These are phyloP conservation scores for Phytophthora podocarpi DNA, from an alignment of 352 stramenopile genomes.

Conservation along the genomic window DNA sequence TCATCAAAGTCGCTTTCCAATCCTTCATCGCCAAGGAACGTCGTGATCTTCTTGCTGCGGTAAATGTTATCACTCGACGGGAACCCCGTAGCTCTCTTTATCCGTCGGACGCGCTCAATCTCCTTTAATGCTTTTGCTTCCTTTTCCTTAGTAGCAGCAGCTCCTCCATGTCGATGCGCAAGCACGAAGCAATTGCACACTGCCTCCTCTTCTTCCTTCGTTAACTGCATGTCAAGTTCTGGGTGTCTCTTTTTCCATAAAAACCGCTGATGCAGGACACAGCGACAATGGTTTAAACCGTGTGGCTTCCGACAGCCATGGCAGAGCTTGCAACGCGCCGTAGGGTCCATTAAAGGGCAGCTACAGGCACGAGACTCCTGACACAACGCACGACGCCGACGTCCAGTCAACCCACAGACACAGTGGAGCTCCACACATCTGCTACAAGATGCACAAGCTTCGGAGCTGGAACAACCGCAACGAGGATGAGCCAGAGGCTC, in stretches of 20 bases:
- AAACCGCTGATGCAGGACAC: slow-evolving; percentile 50
- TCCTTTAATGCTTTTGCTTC: slow-evolving; percentile 29
- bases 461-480: slow-evolving; percentile 55
- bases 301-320: slow-evolving; percentile 52
- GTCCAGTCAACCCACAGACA: slow-evolving; percentile 41
- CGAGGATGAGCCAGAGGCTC: slow-evolving; percentile 24
- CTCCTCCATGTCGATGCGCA: slow-evolving; percentile 25
- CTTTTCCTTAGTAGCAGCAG: slow-evolving; percentile 24
- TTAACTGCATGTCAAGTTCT: slow-evolving; percentile 17
- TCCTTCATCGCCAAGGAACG: slow-evolving; percentile 29
- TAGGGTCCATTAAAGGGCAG: slow-evolving; percentile 40
- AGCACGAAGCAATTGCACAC: slow-evolving; percentile 52
- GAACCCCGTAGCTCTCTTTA: slow-evolving; percentile 42
- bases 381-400: slow-evolving; percentile 38
- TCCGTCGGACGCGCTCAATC: slow-evolving; percentile 33
- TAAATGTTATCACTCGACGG: slow-evolving; percentile 52
- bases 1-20: slow-evolving; percentile 32
- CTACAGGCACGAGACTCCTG: slow-evolving; percentile 71
- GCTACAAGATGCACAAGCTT: slow-evolving; percentile 55
- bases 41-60: slow-evolving; percentile 38
- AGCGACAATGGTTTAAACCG: slow-evolving; percentile 63
- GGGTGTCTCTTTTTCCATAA: slow-evolving; percentile 31
- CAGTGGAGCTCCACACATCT: slow-evolving; percentile 72
- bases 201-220: slow-evolving; percentile 14
- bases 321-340: slow-evolving; percentile 53